Percentiles rank a stretch among this genome's conserved stretches.
phyloP scores from a whole-genome alignment of 345 rosid species.

The Garcia nutans region DNA sequence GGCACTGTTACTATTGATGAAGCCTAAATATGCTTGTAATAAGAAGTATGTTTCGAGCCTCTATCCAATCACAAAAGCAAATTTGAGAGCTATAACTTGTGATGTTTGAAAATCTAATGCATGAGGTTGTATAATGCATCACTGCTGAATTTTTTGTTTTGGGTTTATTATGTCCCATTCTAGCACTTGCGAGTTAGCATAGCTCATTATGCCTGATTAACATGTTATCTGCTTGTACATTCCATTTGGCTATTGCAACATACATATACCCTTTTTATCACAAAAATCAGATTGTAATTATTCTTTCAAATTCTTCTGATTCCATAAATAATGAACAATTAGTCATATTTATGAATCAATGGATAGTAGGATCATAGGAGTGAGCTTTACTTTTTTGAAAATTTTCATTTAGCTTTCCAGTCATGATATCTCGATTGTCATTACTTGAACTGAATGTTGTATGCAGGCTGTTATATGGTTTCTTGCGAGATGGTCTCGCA shows the following conservation, averaged over 20 bases:
- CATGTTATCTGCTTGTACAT: background rate
- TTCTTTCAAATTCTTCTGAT: background rate
- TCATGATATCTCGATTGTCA: conserved; percentile 5
- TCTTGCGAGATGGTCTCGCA: conserved; percentile 92
- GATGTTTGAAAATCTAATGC: too few species aligned
- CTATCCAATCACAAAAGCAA: too few species aligned
- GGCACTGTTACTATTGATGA: background rate
- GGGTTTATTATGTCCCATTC: too few species aligned
- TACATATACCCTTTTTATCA: background rate
- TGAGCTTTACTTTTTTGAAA: background rate
- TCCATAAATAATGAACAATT: too few species aligned
- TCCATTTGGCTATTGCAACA: background rate
- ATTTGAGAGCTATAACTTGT: too few species aligned
- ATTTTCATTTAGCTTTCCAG: background rate
- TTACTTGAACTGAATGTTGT: conserved; percentile 12
- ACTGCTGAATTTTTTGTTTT: too few species aligned
- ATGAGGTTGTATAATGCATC: too few species aligned
- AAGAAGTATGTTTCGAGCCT: too few species aligned
- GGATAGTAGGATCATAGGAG: background rate
- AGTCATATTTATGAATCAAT: background rate
- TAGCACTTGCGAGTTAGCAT: too few species aligned
- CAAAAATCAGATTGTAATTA: background rate
- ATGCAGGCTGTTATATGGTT: conserved; percentile 95
- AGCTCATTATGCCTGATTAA: too few species aligned
- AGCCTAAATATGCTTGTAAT: too few species aligned